Base-by-base conservation (phyloP, 2,329 filamentous ascomycete species). In the Chaetomiaceae sp. region DNA sequence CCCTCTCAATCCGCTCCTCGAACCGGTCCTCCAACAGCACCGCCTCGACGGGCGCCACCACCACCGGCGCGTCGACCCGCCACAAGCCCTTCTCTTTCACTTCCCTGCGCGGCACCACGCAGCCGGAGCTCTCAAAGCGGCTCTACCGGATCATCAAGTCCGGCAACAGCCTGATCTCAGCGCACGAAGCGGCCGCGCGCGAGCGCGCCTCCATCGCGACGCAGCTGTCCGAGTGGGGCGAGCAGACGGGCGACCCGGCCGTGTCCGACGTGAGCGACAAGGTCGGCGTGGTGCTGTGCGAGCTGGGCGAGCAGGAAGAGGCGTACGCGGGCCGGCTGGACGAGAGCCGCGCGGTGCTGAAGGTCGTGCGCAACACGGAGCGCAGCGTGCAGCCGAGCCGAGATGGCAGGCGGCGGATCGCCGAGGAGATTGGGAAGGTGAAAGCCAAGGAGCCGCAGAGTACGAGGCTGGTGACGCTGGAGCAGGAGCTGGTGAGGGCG, bases 171-270 rank as follows among this genome's bases (percentile, higher is more conserved):
- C 83, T 90, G 29, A 89, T 97, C 59, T 75, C 78, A 40, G 85
- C 87, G 39, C 85, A 96, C 69, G 88, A 95, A 70, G 72, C 80
- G 6, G 93, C 91, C 6, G 88, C 83, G 39, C 85, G 84, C 49
- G 91, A 96, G 71, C 86, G 89, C 47, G 70, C 88, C 50, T 80
- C 81, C 40, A 89, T 97, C 60, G 93, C 90, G 14, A 81, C 83
- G 10, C 91, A 97, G 71, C 79, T 98, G 36, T 95, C 88, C 7
- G 90, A 97, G 57, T 98, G 93, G 93, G 93, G 93, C 48, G 90
- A 97, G 69, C 32, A 9, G 50, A 96, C 90, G 2, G 79, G 81
- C 43, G 93, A 98, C 61, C 88, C 95, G 51, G 81, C 83, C 42
- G 75, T 97, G 60, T 88, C 81, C 42, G 93, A 97, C 63, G 79